Conservation (phyloP, 2,329 filamentous ascomycete species). For the Pleochaeta shiraiana region DNA sequence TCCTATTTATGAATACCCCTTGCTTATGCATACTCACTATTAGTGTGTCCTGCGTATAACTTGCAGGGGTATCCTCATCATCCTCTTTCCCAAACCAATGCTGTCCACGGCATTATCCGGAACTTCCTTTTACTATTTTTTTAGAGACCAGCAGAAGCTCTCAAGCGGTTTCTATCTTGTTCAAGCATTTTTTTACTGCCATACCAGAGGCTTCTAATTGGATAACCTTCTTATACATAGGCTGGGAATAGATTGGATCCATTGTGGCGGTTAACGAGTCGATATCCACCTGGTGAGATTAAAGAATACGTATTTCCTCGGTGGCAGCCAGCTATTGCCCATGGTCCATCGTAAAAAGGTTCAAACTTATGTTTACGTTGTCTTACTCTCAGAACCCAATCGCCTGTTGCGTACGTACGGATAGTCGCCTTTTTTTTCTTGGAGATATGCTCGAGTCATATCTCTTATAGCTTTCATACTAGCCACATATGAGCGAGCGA, state of each 20-base stretch:
- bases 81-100: no score
- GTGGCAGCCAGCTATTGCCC: not conserved
- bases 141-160: not conserved
- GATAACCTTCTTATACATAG: not conserved
- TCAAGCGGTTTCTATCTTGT: not conserved
- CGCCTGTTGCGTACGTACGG: not conserved
- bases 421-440: not conserved
- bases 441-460: no score
- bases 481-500: no score
- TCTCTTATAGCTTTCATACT: no score
- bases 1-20: no score
- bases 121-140: no score
- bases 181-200: not conserved
- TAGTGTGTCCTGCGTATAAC: no score
- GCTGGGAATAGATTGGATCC: not conserved
- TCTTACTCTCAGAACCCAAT: not conserved
- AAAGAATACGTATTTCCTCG: not conserved
- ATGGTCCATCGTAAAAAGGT: slow-evolving; percentile 1
- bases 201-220: not conserved
- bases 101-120: no score
- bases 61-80: no score
- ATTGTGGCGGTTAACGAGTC: not conserved
- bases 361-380: not conserved
- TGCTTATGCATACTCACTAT: no score
- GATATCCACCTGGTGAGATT: not conserved